Percentiles rank a stretch among this genome's conserved stretches.
These are phyloP conservation scores for Sarcodon aspratus DNA, from an alignment of 768 basidiomycete species.

Conservation along the genomic window DNA sequence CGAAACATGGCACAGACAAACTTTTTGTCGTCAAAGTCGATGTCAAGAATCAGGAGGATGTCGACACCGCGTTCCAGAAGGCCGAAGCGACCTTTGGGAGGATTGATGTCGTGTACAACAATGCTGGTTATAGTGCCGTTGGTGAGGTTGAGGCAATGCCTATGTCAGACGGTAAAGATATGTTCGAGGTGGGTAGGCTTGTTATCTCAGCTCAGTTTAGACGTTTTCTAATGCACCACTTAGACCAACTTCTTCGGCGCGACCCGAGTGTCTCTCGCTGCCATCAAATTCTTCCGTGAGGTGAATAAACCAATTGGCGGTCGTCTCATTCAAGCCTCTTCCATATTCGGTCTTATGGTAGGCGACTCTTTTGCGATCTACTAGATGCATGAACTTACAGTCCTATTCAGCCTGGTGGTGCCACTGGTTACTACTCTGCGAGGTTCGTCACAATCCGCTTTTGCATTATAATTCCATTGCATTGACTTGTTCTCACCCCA, in stretches of 20 bases:
- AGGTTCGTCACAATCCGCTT: too few species aligned
- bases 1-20: slow-evolving; percentile 4
- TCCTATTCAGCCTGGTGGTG: too few species aligned
- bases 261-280: slow-evolving; percentile 17
- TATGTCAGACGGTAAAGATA: slow-evolving; percentile 3
- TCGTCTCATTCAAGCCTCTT: slow-evolving; percentile 23
- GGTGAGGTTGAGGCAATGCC: slow-evolving; percentile 11
- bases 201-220: too few species aligned
- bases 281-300: slow-evolving; percentile 24
- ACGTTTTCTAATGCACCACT: too few species aligned
- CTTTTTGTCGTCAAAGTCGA: slow-evolving; percentile 13
- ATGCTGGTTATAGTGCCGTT: slow-evolving; percentile 8
- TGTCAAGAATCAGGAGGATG: slow-evolving; percentile 7
- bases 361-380: slow-evolving; percentile 10
- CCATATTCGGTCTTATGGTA: slow-evolving; percentile 11
- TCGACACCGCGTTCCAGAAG: slow-evolving; percentile 9
- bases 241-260: slow-evolving; percentile 19
- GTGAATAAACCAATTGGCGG: slow-evolving; percentile 23
- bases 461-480: too few species aligned
- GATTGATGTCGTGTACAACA: slow-evolving; percentile 17
- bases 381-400: too few species aligned
- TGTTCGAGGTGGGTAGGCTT: slow-evolving; percentile 16
- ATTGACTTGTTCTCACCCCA: too few species aligned
- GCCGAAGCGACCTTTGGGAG: slow-evolving; percentile 9
- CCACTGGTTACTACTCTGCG: too few species aligned